Conservation (phyloP, 139 green algal species). For the Yamagishiella unicocca region DNA sequence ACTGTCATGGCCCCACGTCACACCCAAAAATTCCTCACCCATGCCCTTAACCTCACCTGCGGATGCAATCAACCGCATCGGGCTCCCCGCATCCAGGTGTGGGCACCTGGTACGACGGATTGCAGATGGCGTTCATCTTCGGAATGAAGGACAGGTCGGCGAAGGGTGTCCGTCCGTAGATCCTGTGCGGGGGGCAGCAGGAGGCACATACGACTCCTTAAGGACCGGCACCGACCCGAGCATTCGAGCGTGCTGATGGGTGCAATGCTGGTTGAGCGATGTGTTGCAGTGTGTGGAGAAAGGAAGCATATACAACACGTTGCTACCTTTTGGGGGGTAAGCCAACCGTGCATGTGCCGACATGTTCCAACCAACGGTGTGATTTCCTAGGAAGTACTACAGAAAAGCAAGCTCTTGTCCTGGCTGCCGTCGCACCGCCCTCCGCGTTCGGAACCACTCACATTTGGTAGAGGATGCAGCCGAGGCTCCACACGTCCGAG, state of each 20-base stretch:
- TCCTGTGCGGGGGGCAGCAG: conserved; percentile 73
- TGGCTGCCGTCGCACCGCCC: too few species aligned
- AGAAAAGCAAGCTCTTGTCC: too few species aligned
- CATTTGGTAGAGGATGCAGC: conserved; percentile 99
- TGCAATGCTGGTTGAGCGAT: too few species aligned
- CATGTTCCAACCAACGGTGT: too few species aligned
- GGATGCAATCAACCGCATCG: conserved; percentile 78
- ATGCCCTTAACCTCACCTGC: conserved; percentile 14
- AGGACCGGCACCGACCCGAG: too few species aligned
- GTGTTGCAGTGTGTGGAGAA: too few species aligned
- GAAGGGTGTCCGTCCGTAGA: conserved; percentile 85
- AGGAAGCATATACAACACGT: too few species aligned
- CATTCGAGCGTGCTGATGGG: neutral
- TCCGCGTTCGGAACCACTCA: neutral
- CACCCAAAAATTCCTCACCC: too few species aligned
- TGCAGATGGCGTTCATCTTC: conserved; percentile 79
- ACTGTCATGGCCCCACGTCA: too few species aligned
- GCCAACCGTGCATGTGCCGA: too few species aligned
- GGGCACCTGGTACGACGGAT: conserved; percentile 28
- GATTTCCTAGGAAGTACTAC: too few species aligned
- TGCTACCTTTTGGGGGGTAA: too few species aligned
- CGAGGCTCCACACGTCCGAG: conserved; percentile 90
- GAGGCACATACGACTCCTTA: neutral
- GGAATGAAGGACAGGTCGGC: conserved; percentile 89
- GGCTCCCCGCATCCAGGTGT: conserved; percentile 51